Percentiles rank a stretch among this genome's conserved stretches.
These are phyloP conservation scores for Globisporangium spiculum DNA, from an alignment of 352 stramenopile species.

Conservation along the genomic window DNA sequence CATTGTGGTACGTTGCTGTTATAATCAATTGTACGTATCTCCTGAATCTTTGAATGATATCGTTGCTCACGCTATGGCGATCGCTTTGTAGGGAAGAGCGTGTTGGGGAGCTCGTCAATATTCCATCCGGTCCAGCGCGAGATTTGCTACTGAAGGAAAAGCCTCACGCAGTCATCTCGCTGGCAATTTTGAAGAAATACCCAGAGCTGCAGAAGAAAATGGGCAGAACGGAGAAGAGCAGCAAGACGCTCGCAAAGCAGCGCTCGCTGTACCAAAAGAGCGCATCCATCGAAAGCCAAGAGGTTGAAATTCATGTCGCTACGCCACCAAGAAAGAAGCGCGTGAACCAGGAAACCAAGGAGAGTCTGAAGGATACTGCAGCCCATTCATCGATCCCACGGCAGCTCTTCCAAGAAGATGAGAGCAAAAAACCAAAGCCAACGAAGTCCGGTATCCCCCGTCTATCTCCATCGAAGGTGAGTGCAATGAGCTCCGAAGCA, in stretches of 20 bases:
- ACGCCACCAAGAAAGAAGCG: constrained; percentile 23
- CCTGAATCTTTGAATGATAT: background rate
- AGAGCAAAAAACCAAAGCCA: background rate
- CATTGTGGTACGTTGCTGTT: constrained; percentile 39
- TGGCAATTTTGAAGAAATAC: constrained; percentile 39
- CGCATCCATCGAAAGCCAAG: constrained; percentile 21
- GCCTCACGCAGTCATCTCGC: constrained; percentile 34
- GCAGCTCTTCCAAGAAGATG: constrained; percentile 15
- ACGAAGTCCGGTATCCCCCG: background rate
- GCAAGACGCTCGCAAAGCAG: constrained; percentile 19
- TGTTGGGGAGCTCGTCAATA: constrained; percentile 42
- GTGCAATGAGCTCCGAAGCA: background rate
- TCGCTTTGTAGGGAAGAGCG: constrained; percentile 37
- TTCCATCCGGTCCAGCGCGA: constrained; percentile 37
- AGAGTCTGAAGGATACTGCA: background rate
- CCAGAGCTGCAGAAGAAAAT: constrained; percentile 28
- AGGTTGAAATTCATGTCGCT: constrained; percentile 32
- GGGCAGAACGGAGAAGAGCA: background rate
- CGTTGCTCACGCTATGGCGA: constrained; percentile 1
- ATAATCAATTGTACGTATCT: background rate
- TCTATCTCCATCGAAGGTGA: background rate
- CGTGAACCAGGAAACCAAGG: background rate
- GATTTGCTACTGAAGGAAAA: constrained; percentile 50
- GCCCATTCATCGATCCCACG: constrained; percentile 2
- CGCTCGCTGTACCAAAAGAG: constrained; percentile 27